phyloP scores from a whole-genome alignment of 2,329 filamentous ascomycete genomes.

The Westerdykella sp. region DNA sequence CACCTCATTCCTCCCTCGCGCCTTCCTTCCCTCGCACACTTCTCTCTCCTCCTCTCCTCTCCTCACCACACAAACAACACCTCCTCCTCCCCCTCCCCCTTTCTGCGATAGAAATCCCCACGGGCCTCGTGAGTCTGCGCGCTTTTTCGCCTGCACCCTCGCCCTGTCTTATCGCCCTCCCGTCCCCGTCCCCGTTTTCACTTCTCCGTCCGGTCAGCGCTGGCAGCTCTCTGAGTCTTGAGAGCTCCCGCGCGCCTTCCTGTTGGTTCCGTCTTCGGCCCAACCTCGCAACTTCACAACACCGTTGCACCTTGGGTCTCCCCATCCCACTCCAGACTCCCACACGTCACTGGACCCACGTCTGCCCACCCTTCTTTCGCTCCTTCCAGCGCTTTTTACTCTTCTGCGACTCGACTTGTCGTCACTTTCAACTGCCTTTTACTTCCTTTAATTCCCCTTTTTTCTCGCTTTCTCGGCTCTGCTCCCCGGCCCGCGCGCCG shows the following conservation, averaged over 20 bases:
- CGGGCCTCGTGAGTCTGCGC: no score
- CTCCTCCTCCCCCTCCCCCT: no score
- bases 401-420: constrained; percentile 7
- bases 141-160: no score
- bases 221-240: neutral
- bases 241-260: neutral
- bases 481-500: constrained; percentile 5
- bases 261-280: constrained; percentile 8
- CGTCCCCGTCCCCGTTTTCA: neutral
- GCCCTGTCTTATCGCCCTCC: neutral
- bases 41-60: no score
- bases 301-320: constrained; percentile 13
- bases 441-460: constrained; percentile 9
- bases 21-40: no score
- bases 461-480: constrained; percentile 6
- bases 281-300: constrained; percentile 30
- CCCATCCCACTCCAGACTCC: no score
- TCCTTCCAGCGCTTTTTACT: constrained; percentile 9
- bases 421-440: constrained; percentile 32
- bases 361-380: constrained; percentile 10
- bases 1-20: no score
- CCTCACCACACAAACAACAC: no score
- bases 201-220: constrained; percentile 1
- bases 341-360: constrained; percentile 25
- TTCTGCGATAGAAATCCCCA: no score